Base-by-base conservation (phyloP, 768 basidiomycete species). In the Suillus fuscotomentosus region DNA sequence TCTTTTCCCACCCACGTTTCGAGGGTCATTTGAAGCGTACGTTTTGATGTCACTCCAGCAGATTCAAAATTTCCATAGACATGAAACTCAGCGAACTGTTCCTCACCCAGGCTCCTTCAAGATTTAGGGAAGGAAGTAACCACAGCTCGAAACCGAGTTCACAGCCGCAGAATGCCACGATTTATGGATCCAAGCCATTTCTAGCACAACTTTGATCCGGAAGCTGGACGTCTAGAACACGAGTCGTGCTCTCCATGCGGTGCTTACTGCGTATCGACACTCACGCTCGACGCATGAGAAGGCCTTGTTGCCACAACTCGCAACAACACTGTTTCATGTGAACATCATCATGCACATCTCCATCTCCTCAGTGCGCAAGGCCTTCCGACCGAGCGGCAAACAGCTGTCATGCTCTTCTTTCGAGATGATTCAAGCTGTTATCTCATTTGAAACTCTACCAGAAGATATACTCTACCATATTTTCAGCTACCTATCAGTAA, bases 261-360 rank as follows among this genome's bases (percentile, higher is more conserved):
- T 31, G 39, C 24, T 42, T 59, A 42, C 39, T 59, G 57, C 24
- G 41, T 59, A 59, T 39, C 41, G 38, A 20, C 57, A 24, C 57
- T 31, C 57, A 59, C 57, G 41, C 57, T 27, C 17, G 11, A 5
- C 24, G 17, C 57, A 59, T 27, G 41, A 17, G 57, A 42, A 27
- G 31, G 39, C 20, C 53, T 54, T 34, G 53, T 36, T 54, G 3
- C 53, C 57, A 59, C 57, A 27, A 59, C 11, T 27, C 20, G 31
- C 31, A 31, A 17, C 57, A 20, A 42, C 57, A 41, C 27, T 59
- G 57, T 59, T 59, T 42, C 57, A 59, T 41, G 57, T 59, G 41
- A 43, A 59, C 57, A 59, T 27, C 39, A 42, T 59, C 42, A 59
- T 59, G 57, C 57, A 59, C 41, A 59, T 59, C 27, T 59, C 57